Conservation (phyloP, 139 green algal species). For the Ettlia oleoabundans region DNA sequence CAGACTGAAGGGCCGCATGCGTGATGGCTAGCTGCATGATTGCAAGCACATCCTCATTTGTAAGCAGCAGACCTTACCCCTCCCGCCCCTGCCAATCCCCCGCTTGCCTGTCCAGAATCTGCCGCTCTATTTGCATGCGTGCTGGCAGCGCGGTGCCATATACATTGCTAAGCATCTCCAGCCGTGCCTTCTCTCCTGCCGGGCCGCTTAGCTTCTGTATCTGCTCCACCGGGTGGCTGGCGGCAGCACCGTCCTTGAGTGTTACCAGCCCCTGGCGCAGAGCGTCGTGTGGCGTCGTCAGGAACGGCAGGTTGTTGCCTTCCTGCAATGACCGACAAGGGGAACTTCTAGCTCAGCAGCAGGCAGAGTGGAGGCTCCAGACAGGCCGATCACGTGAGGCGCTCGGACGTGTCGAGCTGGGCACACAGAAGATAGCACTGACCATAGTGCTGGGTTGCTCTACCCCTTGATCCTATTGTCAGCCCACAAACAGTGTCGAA, state of each 20-base stretch:
- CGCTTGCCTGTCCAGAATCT: conserved; percentile 76
- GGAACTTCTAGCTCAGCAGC: not conserved
- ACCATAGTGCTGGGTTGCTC: not conserved
- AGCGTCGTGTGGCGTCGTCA: conserved; percentile 64
- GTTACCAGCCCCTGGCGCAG: conserved; percentile 72
- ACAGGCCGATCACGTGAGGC: no score
- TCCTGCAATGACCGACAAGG: conserved; percentile 20
- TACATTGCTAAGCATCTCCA: conserved; percentile 72
- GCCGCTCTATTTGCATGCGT: conserved; percentile 74
- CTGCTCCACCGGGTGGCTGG: conserved; percentile 71
- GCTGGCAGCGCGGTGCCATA: conserved; percentile 82
- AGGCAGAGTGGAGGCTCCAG: not conserved
- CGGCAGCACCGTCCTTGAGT: conserved; percentile 72
- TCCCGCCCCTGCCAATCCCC: not conserved
- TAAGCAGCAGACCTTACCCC: no score
- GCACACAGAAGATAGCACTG: not conserved
- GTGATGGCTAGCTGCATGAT: no score
- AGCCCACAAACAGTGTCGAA: no score
- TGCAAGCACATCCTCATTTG: no score
- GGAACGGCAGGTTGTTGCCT: conserved; percentile 60
- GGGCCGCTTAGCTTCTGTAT: conserved; percentile 60
- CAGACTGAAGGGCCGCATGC: no score
- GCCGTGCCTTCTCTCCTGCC: conserved; percentile 30
- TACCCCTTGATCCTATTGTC: no score
- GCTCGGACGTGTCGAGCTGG: no score